phyloP scores from a whole-genome alignment of 116 monocot genomes.

The Zostera marina region DNA sequence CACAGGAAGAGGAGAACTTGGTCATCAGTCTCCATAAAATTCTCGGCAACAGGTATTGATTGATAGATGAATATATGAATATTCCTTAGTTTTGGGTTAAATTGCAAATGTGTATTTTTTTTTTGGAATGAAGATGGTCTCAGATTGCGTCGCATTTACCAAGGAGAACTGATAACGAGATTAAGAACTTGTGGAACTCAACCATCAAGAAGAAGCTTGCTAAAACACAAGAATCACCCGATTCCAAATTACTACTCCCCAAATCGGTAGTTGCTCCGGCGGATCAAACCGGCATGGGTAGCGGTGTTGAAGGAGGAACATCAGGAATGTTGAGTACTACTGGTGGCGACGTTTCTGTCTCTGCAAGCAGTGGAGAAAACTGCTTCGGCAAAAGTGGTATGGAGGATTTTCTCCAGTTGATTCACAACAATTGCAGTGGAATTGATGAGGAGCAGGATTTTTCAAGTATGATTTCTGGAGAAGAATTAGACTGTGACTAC shows the following conservation, averaged over 20 bases:
- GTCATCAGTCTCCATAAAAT: conserved; percentile 14
- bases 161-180: conserved; percentile 7
- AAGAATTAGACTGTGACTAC: neutral
- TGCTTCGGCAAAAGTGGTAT: neutral
- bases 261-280: neutral
- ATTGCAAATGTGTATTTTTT: neutral
- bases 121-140: neutral
- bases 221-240: neutral
- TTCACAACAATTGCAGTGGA: neutral
- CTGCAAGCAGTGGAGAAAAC: conserved; percentile 1
- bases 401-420: conserved; percentile 4
- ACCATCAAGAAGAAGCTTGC: conserved; percentile 6
- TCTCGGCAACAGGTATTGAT: conserved; percentile 17
- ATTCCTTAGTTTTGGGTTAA: neutral
- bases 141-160: neutral
- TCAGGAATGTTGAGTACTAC: neutral
- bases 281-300: neutral
- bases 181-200: conserved; percentile 6
- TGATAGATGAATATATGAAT: no score
- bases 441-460: neutral
- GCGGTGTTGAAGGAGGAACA: no score
- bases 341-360: neutral
- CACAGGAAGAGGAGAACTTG: conserved; percentile 18
- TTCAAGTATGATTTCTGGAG: neutral
- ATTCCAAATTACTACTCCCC: neutral